Percentiles rank a stretch among this genome's conserved stretches.
Evolutionary conservation across 495 filamentous ascomycete species (phyloP).

Genomic region (Penicillium odoratum): DNA sequence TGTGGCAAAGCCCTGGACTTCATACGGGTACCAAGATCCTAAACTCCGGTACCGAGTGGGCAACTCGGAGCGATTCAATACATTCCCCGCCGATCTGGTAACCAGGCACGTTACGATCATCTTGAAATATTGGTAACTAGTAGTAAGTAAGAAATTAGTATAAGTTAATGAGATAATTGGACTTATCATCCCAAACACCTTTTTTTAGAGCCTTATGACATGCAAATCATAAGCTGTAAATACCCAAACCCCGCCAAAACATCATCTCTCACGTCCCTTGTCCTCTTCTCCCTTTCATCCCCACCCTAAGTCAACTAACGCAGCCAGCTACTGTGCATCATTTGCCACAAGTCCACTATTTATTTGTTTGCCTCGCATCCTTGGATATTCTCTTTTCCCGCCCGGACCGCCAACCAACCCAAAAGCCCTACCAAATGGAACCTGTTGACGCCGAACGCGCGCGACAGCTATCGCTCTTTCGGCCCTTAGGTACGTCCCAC

Average conservation of each 20-base stretch:
- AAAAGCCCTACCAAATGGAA: conserved; percentile 25
- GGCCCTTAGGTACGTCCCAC: conserved; percentile 46
- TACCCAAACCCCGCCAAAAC: conserved; percentile 12
- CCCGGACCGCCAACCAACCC: conserved; percentile 15
- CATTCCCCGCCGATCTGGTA: conserved; percentile 18
- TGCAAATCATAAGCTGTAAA: background rate
- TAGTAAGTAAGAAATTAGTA: too few relatives aligned
- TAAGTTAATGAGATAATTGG: background rate
- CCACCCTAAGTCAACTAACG: background rate
- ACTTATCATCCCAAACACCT: background rate
- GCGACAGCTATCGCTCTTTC: conserved; percentile 48
- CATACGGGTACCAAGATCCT: conserved; percentile 17
- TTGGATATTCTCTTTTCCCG: conserved; percentile 13
- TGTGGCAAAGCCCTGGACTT: background rate
- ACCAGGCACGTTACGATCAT: conserved; percentile 11
- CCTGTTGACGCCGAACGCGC: conserved; percentile 48
- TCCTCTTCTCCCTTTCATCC: background rate
- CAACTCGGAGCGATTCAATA: conserved; percentile 20
- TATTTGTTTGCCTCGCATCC: conserved; percentile 13
- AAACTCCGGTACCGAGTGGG: conserved; percentile 21
- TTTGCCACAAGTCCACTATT: conserved; percentile 14
- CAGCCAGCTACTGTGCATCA: background rate
- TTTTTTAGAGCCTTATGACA: conserved; percentile 5
- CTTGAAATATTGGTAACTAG: background rate
- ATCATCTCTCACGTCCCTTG: background rate